Base-by-base conservation (phyloP, 345 rosid genomes). In the Erysimum cheiranthoides region DNA sequence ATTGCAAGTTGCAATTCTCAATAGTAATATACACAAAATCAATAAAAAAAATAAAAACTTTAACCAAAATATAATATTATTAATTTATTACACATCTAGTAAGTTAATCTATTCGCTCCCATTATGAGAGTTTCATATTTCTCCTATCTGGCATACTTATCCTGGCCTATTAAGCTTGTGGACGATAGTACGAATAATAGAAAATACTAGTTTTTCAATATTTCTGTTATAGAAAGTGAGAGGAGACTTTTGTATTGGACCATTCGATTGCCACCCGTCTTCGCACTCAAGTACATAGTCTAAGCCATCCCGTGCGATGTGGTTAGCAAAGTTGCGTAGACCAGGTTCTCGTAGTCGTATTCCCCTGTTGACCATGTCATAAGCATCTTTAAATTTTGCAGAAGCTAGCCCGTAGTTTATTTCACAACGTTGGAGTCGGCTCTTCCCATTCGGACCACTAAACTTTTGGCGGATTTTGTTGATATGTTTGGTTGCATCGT, bases 221-320 rank as follows among this genome's bases (percentile, higher is more conserved):
- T 62, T 62, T 27, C 14, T 28, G 5, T 42, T 27, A 62, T 62
- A 42, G 8, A 62, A 62, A 27, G 36, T 14, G 18, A 62, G 8
- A 8, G 25, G 68, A 28, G 68, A 62, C 52, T 62, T 28, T 62
- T 62, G 68, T 27, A 28, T 16, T 0, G 52, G 52, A 42, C 35
- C 7, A 32, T 57, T 4, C 14, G 30, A 4, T 39, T 25, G 39
- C 66, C 49, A 61, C 13, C 25, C 49, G 5, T 61, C 12, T 39
- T 61, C 66, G 49, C 66, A 61, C 6, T 39, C 8, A 3, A 0
- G 18, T 18, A 39, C 9, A 25, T 6, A 39, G 4, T 1, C 4
- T 12, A 18, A 39, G 18, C 34, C 66, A 6, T 6, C 32, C 16
- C 30, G 0, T 1, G 3, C 11, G 25, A 21, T 21, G 25, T 21